Evolutionary conservation across 768 basidiomycete genomes (phyloP), one percentile per base, ranked within the genome.

Genomic region (Suillus fuscotomentosus): DNA sequence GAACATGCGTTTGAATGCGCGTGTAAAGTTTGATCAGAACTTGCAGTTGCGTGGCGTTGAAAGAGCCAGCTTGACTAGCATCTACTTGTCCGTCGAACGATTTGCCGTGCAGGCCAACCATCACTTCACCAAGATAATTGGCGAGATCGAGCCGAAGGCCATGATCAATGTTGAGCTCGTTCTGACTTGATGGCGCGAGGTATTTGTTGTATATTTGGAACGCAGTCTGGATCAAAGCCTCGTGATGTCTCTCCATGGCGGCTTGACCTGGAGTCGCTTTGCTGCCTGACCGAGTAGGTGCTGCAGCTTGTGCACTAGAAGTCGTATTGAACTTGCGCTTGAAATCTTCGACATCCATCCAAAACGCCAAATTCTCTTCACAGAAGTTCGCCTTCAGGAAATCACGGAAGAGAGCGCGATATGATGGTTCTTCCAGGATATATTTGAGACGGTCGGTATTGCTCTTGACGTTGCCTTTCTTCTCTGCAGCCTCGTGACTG

Each of bases 121-220:
- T 91, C 34, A 95, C 91, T 61, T 97, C 94, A 76, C 90, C 91
- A 66, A 99, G 84, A 75, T 99, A 99, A 69, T 89, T 91, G 64
- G 94, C 91, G 60, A 99, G 83, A 77, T 99, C 97, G 69, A 94
- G 95, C 66, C 97, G 89, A 45, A 99, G 82, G 45, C 91, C 93
- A 75, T 99, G 97, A 73, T 99, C 97, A 69, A 99, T 99, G 78
- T 99, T 99, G 66, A 99, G 86, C 78, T 99, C 97, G 78, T 91
- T 94, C 65, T 90, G 92, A 75, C 94, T 96, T 36, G 95, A 93
- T 1, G 95, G 96, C 0, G 97, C 97, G 27, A 99, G 88, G 72
- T 98, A 99, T 60, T 87, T 95, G 81, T 93, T 90, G 81, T 94
- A 96, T 68, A 95, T 97, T 61, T 89, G 85, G 69, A 97, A 95